phyloP scores from a whole-genome alignment of 331 rosid genomes.

The Phaseolus coccineus region DNA sequence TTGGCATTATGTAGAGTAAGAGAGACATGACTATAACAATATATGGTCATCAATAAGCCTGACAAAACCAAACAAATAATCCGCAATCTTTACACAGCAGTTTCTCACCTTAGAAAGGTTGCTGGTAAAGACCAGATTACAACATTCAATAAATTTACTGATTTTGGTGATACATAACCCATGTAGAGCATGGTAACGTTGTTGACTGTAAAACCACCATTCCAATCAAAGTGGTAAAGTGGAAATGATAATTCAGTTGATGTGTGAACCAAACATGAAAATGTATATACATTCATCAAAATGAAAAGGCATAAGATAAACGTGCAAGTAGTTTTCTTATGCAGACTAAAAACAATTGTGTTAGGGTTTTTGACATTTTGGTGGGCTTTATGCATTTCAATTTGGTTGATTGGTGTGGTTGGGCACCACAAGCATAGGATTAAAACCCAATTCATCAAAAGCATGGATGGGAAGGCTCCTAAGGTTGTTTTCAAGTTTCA shows the following conservation, averaged over 20 bases:
- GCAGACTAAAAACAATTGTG: background rate
- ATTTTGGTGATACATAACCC: constrained; percentile 7
- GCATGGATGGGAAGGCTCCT: background rate
- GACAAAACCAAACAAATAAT: constrained; percentile 6
- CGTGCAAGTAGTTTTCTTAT: background rate
- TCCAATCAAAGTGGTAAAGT: constrained; percentile 1
- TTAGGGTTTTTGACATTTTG: background rate
- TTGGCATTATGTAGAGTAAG: constrained; percentile 6
- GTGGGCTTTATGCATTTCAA: constrained; percentile 3
- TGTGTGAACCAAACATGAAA: constrained; percentile 10
- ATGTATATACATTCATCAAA: background rate
- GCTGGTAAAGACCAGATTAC: constrained; percentile 1
- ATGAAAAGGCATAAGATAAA: background rate
- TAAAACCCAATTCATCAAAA: background rate
- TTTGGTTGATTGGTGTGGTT: constrained; percentile 7
- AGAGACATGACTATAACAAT: background rate
- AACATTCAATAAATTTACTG: constrained; percentile 10
- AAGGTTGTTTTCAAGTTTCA: background rate
- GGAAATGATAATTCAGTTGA: constrained; percentile 14
- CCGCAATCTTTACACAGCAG: background rate
- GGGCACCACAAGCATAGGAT: background rate
- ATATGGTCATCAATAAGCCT: background rate
- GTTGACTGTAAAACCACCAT: constrained; percentile 17
- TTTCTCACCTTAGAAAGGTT: constrained; percentile 1
- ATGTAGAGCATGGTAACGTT: background rate